Evolutionary conservation across 1,284 basidiomycete genomes (phyloP), one percentile per base, ranked within the genome.

Genomic region (Sphaerobolus stellatus): DNA sequence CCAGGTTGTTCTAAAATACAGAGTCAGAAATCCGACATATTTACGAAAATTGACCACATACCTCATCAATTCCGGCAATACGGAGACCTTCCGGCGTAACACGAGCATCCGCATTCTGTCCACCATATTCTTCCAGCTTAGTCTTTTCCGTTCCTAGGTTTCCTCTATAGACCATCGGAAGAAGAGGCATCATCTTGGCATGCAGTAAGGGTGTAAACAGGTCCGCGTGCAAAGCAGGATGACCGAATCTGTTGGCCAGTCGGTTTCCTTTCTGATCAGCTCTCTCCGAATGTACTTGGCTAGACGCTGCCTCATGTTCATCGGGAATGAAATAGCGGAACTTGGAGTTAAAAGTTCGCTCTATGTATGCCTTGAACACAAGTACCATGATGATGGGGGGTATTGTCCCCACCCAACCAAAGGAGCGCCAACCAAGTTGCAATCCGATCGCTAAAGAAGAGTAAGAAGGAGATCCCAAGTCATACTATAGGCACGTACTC

Each of bases 151-250:
- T 78, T 16, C 74, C 81, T 55, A 91, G 79, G 64, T 84, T 85
- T 59, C 91, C 90, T 44, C 76, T 72, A 68, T 90, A 92, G 28
- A 92, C 86, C 59, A 92, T 81, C 34, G 75, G 69, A 18, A 94
- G 75, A 24, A 93, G 72, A 6, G 80, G 82, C 78, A 91, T 87
- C 82, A 91, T 88, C 67, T 85, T 86, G 59, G 88, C 86, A 65
- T 94, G 92, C 36, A 94, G 71, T 90, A 92, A 91, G 0, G 90
- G 92, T 13, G 90, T 92, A 71, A 90, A 93, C 28, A 94, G 74
- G 43, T 92, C 89, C 16, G 80, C 70, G 61, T 91, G 81, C 40
- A 94, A 74, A 5, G 90, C 84, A 1, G 92, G 91, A 67, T 94
- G 92, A 3, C 90, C 92, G 68, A 94, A 94, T 20, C 92, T 85